phyloP scores from a whole-genome alignment of 176 grass and related monocot species.

The Carex scoparia region DNA sequence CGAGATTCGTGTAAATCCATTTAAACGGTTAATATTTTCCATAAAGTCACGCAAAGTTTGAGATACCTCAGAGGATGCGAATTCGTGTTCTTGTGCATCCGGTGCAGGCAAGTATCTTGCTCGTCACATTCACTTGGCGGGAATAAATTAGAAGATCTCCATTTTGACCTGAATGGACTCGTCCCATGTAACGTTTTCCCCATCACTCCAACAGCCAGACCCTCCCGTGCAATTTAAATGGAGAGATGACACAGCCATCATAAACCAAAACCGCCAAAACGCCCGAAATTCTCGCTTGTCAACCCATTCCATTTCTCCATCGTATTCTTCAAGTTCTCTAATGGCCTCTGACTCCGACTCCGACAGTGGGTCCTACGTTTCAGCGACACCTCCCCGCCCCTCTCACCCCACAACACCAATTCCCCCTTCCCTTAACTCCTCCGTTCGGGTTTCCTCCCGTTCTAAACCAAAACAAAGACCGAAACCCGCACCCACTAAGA shows the following conservation, averaged over 20 bases:
- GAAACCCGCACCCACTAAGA: slow-evolving; percentile 9
- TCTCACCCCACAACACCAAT: slow-evolving; percentile 22
- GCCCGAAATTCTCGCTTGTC: background rate
- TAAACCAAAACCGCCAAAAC: background rate
- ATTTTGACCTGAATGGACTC: background rate
- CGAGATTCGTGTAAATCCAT: too few species aligned
- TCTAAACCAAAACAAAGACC: slow-evolving; percentile 33
- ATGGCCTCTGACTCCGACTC: slow-evolving; percentile 56
- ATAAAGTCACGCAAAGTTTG: too few species aligned
- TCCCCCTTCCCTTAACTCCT: slow-evolving; percentile 22
- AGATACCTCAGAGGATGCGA: too few species aligned
- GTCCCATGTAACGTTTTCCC: background rate
- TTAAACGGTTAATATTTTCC: too few species aligned
- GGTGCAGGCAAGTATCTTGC: too few species aligned
- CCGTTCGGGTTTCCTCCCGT: slow-evolving; percentile 13
- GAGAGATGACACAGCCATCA: background rate
- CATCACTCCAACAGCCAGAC: background rate
- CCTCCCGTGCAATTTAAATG: background rate
- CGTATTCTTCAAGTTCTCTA: slow-evolving; percentile 20
- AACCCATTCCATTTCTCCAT: background rate
- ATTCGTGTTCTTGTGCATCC: too few species aligned
- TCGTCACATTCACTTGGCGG: background rate
- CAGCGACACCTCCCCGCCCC: slow-evolving; percentile 45
- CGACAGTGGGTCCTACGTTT: slow-evolving; percentile 59
- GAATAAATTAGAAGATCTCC: background rate